phyloP scores from a whole-genome alignment of 2,329 filamentous ascomycete genomes.

The Pseudogymnoascus pannorum region DNA sequence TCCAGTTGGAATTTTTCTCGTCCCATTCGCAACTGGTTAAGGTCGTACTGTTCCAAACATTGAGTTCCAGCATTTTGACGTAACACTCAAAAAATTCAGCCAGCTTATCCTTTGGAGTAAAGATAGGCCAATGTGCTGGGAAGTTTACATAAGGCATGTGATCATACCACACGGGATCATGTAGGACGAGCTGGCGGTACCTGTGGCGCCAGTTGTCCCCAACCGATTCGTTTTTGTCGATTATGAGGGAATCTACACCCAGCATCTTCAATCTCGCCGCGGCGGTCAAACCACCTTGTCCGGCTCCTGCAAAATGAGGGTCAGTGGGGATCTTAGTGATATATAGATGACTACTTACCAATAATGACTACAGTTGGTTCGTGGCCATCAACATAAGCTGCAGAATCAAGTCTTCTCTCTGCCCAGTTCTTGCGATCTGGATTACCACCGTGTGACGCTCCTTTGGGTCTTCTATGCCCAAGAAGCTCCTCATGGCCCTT shows the following conservation, averaged over 20 bases:
- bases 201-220: slow-evolving; percentile 59
- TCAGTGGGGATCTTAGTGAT: slow-evolving; percentile 9
- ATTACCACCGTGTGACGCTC: slow-evolving; percentile 48
- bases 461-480: slow-evolving; percentile 42
- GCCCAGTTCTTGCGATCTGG: slow-evolving; percentile 52
- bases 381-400: slow-evolving; percentile 38
- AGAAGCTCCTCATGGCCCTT: slow-evolving; percentile 45
- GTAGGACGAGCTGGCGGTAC: slow-evolving; percentile 59
- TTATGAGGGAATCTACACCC: slow-evolving; percentile 46
- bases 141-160: slow-evolving; percentile 59
- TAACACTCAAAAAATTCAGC: slow-evolving; percentile 63
- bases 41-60: slow-evolving; percentile 54
- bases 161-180: slow-evolving; percentile 55
- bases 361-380: slow-evolving; percentile 55
- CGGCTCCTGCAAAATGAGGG: slow-evolving; percentile 39
- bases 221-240: slow-evolving; percentile 50
- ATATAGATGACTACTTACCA: slow-evolving; percentile 34
- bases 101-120: slow-evolving; percentile 65
- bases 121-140: slow-evolving; percentile 59
- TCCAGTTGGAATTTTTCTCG: slow-evolving; percentile 45
- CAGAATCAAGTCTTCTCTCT: slow-evolving; percentile 42
- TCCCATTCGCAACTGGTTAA: slow-evolving; percentile 44
- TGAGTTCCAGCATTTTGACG: slow-evolving; percentile 56
- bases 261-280: slow-evolving; percentile 55
- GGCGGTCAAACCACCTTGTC: slow-evolving; percentile 51